Evolutionary conservation across 2,329 filamentous ascomycete species (phyloP).

Genomic region (Xylaria sp.): DNA sequence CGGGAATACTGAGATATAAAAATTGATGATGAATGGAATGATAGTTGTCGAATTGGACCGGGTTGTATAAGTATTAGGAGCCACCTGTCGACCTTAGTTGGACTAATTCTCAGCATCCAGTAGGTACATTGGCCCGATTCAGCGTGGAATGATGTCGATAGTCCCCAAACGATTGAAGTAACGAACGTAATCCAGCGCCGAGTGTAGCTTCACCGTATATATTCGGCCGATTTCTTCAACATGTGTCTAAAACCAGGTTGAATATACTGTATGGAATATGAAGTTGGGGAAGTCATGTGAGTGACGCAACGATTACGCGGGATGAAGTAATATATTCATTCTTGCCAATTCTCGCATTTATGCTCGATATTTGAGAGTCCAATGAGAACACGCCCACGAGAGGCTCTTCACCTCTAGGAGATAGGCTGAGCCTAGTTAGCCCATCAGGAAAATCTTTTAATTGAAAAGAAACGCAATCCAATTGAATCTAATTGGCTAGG

Average conservation of each 20-base stretch:
- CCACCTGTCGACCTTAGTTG: not conserved
- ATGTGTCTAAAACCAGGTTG: not conserved
- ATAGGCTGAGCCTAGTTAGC: too few species aligned
- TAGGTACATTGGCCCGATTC: not conserved
- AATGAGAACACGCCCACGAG: too few species aligned
- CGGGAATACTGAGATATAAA: not conserved
- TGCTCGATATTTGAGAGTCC: too few species aligned
- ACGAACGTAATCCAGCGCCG: not conserved
- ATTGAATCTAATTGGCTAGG: too few species aligned
- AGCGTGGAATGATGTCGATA: too few species aligned
- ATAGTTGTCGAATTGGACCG: not conserved
- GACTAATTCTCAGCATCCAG: not conserved
- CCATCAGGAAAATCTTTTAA: too few species aligned
- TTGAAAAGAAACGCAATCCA: too few species aligned
- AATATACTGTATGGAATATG: not conserved
- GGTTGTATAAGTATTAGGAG: not conserved
- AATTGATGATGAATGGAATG: conserved; percentile 7
- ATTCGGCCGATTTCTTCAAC: not conserved
- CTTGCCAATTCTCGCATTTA: not conserved
- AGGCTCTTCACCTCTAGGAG: too few species aligned
- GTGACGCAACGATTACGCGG: conserved; percentile 32
- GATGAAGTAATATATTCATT: not conserved
- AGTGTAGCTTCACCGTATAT: not conserved
- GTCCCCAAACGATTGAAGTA: not conserved
- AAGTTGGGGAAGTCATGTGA: conserved; percentile 18